Conservation (phyloP, 768 basidiomycete species). For the Lentinula edodes region DNA sequence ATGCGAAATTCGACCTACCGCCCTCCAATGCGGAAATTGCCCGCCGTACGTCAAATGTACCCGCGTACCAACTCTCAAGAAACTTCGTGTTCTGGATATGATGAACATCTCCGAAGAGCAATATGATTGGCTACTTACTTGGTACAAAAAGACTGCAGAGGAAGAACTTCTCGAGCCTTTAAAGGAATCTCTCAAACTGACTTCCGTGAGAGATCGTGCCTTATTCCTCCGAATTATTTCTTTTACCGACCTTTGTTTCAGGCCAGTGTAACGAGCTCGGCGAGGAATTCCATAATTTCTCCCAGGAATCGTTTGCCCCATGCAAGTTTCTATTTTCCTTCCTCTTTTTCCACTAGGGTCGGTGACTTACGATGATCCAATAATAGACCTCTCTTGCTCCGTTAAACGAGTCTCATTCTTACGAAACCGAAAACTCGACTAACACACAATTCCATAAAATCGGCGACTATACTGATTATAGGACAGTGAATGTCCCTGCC, state of each 20-base stretch:
- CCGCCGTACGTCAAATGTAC: constrained; percentile 1
- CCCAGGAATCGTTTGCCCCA: background rate
- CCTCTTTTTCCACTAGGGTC: background rate
- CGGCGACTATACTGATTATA: background rate
- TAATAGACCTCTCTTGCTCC: background rate
- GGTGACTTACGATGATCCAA: background rate
- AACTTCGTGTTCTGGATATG: background rate
- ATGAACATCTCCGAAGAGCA: background rate
- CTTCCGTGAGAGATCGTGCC: background rate
- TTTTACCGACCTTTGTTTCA: background rate
- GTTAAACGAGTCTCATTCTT: background rate
- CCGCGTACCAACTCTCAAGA: background rate
- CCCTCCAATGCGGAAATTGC: background rate
- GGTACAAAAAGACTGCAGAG: background rate
- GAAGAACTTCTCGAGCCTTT: background rate
- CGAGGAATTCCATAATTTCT: background rate
- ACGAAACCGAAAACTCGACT: background rate
- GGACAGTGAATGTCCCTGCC: background rate
- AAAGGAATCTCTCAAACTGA: background rate
- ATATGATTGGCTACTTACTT: background rate
- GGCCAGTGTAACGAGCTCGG: background rate
- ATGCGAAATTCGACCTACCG: background rate
- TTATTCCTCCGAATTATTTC: background rate
- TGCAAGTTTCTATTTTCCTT: background rate
- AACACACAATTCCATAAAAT: background rate